Conservation (phyloP, 257 asterid genomes). For the Solanum medicagineum region DNA sequence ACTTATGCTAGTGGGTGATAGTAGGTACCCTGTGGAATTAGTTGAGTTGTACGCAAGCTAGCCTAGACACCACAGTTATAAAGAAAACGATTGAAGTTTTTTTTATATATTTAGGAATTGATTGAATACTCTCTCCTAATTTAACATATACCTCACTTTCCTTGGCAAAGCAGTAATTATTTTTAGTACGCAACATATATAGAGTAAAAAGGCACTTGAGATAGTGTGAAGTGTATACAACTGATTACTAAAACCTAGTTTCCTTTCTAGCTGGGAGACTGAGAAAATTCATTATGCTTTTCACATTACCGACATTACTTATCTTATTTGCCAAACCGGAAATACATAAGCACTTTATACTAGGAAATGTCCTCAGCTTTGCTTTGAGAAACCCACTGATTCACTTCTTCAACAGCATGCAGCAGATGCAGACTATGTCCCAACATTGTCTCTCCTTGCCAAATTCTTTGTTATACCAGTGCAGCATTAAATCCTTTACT, state of each 20-base stretch:
- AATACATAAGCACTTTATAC: neutral
- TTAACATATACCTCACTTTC: neutral
- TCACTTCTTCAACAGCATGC: neutral
- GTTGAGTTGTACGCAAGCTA: neutral
- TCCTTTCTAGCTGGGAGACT: neutral
- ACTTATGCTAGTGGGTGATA: neutral
- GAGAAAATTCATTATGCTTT: neutral
- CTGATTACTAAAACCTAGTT: neutral
- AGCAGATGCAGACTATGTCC: neutral
- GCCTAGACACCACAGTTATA: neutral
- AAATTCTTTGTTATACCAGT: neutral
- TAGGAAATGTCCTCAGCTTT: neutral
- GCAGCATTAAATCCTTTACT: neutral
- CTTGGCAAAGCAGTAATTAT: neutral
- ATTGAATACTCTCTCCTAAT: neutral
- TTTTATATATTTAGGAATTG: neutral
- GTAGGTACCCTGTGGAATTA: neutral
- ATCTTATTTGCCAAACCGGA: neutral
- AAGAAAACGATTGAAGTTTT: neutral
- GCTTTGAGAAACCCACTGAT: neutral
- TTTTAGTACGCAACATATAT: neutral
- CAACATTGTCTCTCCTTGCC: neutral
- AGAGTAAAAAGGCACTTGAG: neutral
- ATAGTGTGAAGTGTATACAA: neutral
- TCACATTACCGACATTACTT: neutral